These are phyloP conservation scores for Colletotrichum sidae DNA, from an alignment of 2,329 filamentous ascomycete species.

Conservation along the genomic window DNA sequence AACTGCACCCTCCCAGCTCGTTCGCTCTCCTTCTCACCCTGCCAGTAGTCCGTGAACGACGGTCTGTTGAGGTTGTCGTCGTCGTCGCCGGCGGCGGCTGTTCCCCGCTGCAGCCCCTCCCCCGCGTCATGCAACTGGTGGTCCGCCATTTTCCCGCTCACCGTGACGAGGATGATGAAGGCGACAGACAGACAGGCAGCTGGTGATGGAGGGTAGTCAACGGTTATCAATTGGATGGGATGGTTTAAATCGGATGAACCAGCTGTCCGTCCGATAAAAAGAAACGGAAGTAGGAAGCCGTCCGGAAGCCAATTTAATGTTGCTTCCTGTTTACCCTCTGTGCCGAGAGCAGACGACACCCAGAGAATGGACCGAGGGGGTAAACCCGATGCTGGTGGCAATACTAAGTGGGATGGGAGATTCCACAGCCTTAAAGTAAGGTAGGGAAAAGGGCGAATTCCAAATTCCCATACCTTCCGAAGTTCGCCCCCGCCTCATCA, in stretches of 20 bases:
- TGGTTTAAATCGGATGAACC: too few species aligned
- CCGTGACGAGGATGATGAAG: conserved; percentile 7
- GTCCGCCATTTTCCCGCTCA: conserved; percentile 23
- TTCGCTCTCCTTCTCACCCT: conserved; percentile 53
- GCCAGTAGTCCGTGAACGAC: conserved; percentile 62
- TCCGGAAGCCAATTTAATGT: too few species aligned
- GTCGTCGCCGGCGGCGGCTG: conserved; percentile 9
- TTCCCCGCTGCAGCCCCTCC: conserved; percentile 9
- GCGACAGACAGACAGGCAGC: too few species aligned
- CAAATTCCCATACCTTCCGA: conserved; percentile 25
- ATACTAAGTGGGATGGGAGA: not conserved
- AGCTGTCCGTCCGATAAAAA: too few species aligned
- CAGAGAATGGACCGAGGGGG: not conserved
- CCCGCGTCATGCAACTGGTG: conserved; percentile 18
- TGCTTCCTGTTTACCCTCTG: too few species aligned
- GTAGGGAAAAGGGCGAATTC: conserved; percentile 24
- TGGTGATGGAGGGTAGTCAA: too few species aligned
- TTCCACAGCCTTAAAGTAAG: conserved; percentile 5
- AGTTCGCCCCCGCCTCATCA: not conserved
- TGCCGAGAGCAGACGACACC: not conserved
- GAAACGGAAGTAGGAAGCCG: too few species aligned
- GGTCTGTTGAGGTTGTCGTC: conserved; percentile 46
- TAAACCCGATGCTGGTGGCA: not conserved
- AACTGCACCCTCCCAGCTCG: conserved; percentile 50
- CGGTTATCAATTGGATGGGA: too few species aligned